Percentiles rank a stretch among this genome's conserved stretches.
These are phyloP conservation scores for Boletus reticuloceps DNA, from an alignment of 768 basidiomycete species.

Conservation along the genomic window DNA sequence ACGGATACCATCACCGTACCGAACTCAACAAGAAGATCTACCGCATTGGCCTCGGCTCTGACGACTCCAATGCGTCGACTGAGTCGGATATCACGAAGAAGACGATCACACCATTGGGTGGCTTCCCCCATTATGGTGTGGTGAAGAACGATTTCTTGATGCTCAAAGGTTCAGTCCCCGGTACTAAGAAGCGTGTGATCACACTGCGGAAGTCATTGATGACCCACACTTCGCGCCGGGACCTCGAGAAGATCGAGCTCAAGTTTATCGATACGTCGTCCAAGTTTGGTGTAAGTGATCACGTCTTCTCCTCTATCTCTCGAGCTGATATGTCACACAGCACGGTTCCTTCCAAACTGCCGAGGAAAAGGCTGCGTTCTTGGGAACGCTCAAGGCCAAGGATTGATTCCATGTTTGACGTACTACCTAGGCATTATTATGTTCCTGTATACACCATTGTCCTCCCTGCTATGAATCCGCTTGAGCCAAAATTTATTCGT, in stretches of 20 bases:
- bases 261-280: constrained; percentile 99
- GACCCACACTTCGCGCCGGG: constrained; percentile 92
- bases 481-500: background rate
- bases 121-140: constrained; percentile 98
- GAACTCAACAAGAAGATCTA: constrained; percentile 99
- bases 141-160: constrained; percentile 99
- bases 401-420: constrained; percentile 50
- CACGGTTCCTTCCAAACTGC: constrained; percentile 96
- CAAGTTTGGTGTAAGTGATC: constrained; percentile 83
- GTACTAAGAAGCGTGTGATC: constrained; percentile 97
- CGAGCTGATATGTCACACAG: constrained; percentile 35
- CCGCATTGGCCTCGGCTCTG: constrained; percentile 80
- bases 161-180: constrained; percentile 93
- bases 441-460: constrained; percentile 25
- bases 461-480: constrained; percentile 37
- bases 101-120: constrained; percentile 94
- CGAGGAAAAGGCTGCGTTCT: constrained; percentile 95
- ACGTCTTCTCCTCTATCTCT: background rate
- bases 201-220: constrained; percentile 97
- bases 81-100: constrained; percentile 95
- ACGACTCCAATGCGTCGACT: constrained; percentile 85
- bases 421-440: constrained; percentile 42
- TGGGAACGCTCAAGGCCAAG: constrained; percentile 86
- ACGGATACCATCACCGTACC: constrained; percentile 95
- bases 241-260: constrained; percentile 96